These are phyloP conservation scores for Candida nitratophila DNA, from an alignment of 805 yeast species.

Conservation along the genomic window DNA sequence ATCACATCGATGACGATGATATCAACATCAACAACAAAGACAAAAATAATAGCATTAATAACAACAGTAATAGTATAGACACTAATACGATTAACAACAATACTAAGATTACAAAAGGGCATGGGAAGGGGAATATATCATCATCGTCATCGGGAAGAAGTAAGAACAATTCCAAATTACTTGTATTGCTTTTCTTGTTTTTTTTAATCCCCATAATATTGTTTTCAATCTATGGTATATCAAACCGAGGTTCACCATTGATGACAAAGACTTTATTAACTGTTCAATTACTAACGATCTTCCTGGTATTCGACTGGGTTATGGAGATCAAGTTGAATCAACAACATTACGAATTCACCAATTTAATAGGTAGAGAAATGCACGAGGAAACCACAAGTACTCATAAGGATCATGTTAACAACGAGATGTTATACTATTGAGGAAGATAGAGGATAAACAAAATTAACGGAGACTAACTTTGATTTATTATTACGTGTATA, in stretches of 20 bases:
- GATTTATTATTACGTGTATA: too few species aligned
- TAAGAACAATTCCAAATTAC: not conserved
- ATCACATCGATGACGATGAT: too few species aligned
- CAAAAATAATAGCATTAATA: too few species aligned
- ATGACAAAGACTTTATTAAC: constrained; percentile 40
- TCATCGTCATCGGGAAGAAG: too few species aligned
- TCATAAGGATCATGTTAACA: too few species aligned
- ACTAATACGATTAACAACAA: not conserved
- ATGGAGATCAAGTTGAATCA: constrained; percentile 46
- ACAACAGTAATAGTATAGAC: not conserved
- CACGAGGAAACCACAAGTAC: constrained; percentile 8
- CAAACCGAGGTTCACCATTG: constrained; percentile 21
- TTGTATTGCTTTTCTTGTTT: not conserved
- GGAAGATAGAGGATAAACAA: too few species aligned
- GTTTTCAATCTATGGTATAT: not conserved
- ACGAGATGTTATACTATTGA: too few species aligned
- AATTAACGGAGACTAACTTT: too few species aligned
- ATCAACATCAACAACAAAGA: too few species aligned
- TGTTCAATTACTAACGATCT: constrained; percentile 41
- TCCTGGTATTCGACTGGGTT: constrained; percentile 63
- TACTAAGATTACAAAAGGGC: too few species aligned
- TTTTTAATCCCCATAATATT: not conserved
- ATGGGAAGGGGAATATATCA: too few species aligned
- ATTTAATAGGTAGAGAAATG: constrained; percentile 58
- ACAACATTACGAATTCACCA: constrained; percentile 41